Evolutionary conservation across 164 flowering plant species (phyloP), one percentile per base, ranked within the genome.

Genomic region (Berberis vulgaris): DNA sequence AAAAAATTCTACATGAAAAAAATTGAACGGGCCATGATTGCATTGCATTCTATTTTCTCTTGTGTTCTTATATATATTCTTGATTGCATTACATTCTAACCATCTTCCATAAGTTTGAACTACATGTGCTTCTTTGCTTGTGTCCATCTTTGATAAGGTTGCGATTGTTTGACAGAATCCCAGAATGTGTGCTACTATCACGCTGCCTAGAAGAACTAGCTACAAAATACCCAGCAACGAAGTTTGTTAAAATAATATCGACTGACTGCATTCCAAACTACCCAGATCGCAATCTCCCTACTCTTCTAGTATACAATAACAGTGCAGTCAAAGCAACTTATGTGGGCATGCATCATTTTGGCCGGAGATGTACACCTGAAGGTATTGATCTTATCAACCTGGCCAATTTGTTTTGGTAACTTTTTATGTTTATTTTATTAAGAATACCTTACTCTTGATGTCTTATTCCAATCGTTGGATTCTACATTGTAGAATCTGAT

Each of bases 261-360:
- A 91, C 99, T 0, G 96, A 91, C 6, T 95, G 99, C 78, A 91
- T 94, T 60, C 97, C 96, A 2, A 91, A 91, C 74, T 89, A 91
- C 69, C 98, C 97, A 0, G 99, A 94, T 74, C 81, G 80, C 9
- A 94, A 88, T 78, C 82, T 91, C 72, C 97, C 97, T 41, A 91
- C 97, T 61, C 55, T 94, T 2, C 62, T 94, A 74, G 96, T 91
- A 60, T 94, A 94, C 79, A 87, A 89, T 69, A 87, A 83, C 70
- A 74, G 95, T 75, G 92, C 89, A 5, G 91, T 89, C n/a, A 94
- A 94, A 81, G 93, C 82, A 66, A 89, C 83, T 68, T 80, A 84
- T 77, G 96, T 85, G 41, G 99, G 99, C 8, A 40, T 85, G 73
- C 84, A 75, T 68, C 85, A 79, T 67, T 91, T 94, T 81, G 97